Evolutionary conservation across 306 rosid genomes (phyloP).

Genomic region (Malus fusca): DNA sequence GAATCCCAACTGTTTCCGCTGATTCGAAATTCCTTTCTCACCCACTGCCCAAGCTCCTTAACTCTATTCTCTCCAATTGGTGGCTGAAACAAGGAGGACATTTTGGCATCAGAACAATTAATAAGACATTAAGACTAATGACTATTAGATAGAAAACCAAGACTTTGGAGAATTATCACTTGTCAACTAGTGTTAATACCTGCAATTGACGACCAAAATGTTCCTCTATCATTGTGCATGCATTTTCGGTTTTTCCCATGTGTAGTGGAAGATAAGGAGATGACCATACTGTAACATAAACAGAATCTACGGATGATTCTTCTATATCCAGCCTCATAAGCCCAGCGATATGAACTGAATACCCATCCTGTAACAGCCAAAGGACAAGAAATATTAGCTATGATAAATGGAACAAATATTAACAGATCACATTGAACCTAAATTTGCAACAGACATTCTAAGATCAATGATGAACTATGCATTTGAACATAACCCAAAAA

Average conservation of each 20-base stretch:
- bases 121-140: too few relatives aligned
- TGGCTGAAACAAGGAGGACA: conserved; percentile 50
- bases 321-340: conserved; percentile 85
- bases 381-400: conserved; percentile 13
- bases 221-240: conserved; percentile 47
- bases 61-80: conserved; percentile 69
- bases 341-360: conserved; percentile 84
- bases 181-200: conserved; percentile 33
- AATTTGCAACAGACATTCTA: not conserved
- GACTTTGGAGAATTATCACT: not conserved
- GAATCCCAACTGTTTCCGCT: conserved; percentile 83
- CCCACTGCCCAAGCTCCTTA: conserved; percentile 79
- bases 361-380: conserved; percentile 56
- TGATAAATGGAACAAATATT: not conserved
- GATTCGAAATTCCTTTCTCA: conserved; percentile 50
- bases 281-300: conserved; percentile 86
- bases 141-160: too few relatives aligned
- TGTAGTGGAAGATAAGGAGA: conserved; percentile 83
- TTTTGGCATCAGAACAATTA: not conserved
- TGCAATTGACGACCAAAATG: conserved; percentile 87
- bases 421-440: not conserved
- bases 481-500: not conserved
- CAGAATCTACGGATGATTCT: conserved; percentile 54
- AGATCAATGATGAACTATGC: not conserved
- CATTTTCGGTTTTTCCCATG: conserved; percentile 85